Evolutionary conservation across 768 basidiomycete genomes (phyloP), one percentile per base, ranked within the genome.

Genomic region (Calocybe indica): DNA sequence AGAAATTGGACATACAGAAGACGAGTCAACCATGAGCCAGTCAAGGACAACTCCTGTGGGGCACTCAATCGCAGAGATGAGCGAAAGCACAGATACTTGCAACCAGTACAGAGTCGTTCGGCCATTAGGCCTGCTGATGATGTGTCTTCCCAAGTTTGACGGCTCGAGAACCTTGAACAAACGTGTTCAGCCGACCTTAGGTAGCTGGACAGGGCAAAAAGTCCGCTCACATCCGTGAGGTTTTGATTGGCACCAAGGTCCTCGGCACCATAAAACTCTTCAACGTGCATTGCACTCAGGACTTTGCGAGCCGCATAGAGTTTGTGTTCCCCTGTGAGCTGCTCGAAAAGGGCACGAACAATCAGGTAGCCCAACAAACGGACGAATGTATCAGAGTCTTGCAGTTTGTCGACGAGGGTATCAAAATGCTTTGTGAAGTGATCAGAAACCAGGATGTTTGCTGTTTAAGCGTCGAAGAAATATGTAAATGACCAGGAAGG

Each of bases 341-440:
- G 73, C 31, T 62, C 62, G 31, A 92, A 61, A 45, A 93, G 61
- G 0, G 77, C 73, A n/a, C 80, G 74, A n/a, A 77, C 64, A 45
- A 88, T 66, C 7, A 92, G 67, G 57, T 80, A 79, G 0, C 77
- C 76, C 40, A 92, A 62, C 2, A 77, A 63, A 12, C 80, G 74
- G 30, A 76, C 67, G 52, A 86, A 74, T 0, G 77, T 58, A 51
- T 78, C 70, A 0, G 66, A 43, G 40, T 77, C 74, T 1, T 71
- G 65, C 8, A 89, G 52, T 52, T 77, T 82, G 12, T 55, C 54
- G 3, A 89, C 57, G 10, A 93, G 59, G 45, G 66, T 65, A 2
- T 68, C 66, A 12, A 83, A 55, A 49, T 82, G 73, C 14, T 63
- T 53, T 2, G 59, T 44, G 44, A 67, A 70, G 13, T 73, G 55